These are phyloP conservation scores for Basipetospora sp. DNA, from an alignment of 2,329 filamentous ascomycete species.

Conservation along the genomic window DNA sequence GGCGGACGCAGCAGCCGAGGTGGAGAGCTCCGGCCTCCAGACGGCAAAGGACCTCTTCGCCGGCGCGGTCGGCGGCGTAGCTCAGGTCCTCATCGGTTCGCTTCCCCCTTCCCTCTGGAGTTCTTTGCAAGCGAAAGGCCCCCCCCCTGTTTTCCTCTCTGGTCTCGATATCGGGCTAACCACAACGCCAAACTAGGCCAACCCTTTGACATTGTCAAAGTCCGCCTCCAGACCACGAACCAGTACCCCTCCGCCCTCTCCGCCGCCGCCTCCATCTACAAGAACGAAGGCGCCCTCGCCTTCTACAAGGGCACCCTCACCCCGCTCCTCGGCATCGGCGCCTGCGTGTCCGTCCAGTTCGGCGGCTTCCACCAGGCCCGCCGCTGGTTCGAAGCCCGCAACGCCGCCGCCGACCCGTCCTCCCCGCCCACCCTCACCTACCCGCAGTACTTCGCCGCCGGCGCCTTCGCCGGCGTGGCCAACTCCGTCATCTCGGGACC, in stretches of 20 bases:
- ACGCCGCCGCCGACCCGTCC: conserved; percentile 41
- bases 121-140: too few species aligned
- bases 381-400: conserved; percentile 66
- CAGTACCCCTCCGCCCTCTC: conserved; percentile 68
- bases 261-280: conserved; percentile 71
- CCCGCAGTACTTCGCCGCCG: conserved; percentile 74
- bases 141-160: too few species aligned
- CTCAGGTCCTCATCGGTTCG: conserved; percentile 84
- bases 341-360: conserved; percentile 96
- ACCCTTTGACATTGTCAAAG: conserved; percentile 87
- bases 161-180: neutral
- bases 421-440: conserved; percentile 48
- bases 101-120: conserved; percentile 12
- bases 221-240: conserved; percentile 78
- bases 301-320: conserved; percentile 99
- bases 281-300: conserved; percentile 71
- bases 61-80: conserved; percentile 79
- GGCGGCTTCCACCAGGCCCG: conserved; percentile 89
- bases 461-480: conserved; percentile 81
- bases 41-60: conserved; percentile 81
- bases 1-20: neutral
- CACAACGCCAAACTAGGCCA: conserved; percentile 33
- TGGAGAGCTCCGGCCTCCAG: conserved; percentile 28
- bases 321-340: conserved; percentile 85
- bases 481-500: conserved; percentile 80